These are phyloP conservation scores for Penicillium verhagenii DNA, from an alignment of 495 filamentous ascomycete genomes.

Conservation along the genomic window DNA sequence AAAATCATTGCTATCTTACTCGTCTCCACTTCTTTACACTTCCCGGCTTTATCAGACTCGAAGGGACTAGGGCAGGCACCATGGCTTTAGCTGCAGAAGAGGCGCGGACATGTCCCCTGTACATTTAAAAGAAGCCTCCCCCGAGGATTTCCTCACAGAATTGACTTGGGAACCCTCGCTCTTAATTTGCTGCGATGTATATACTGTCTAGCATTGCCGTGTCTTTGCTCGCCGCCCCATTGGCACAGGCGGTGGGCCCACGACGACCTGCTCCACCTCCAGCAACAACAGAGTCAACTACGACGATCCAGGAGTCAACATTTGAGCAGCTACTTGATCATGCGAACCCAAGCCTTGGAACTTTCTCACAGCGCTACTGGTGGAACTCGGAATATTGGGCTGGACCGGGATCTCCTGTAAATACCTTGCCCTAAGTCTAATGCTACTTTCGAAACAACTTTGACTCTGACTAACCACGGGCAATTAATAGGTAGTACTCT, in stretches of 20 bases:
- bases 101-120: background rate
- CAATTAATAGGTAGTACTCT: slow-evolving; percentile 45
- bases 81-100: background rate
- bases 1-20: background rate
- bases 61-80: background rate
- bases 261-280: slow-evolving; percentile 15
- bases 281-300: background rate
- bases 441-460: background rate
- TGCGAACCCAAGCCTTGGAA: slow-evolving; percentile 48
- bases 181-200: background rate
- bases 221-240: background rate
- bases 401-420: slow-evolving; percentile 55
- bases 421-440: background rate
- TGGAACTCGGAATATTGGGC: slow-evolving; percentile 49
- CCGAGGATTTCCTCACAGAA: background rate
- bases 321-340: slow-evolving; percentile 59
- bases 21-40: background rate
- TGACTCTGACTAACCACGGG: background rate
- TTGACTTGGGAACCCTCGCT: background rate
- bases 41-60: background rate
- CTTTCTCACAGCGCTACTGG: slow-evolving; percentile 55
- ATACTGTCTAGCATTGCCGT: slow-evolving; percentile 1
- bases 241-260: background rate
- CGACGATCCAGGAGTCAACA: slow-evolving; percentile 22
- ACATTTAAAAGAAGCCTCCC: background rate